A percentile compares a stretch with the other conserved stretches of the same genome.
These are phyloP conservation scores for Diaporthe vaccinii DNA, from an alignment of 2,329 filamentous ascomycete genomes.

Conservation along the genomic window DNA sequence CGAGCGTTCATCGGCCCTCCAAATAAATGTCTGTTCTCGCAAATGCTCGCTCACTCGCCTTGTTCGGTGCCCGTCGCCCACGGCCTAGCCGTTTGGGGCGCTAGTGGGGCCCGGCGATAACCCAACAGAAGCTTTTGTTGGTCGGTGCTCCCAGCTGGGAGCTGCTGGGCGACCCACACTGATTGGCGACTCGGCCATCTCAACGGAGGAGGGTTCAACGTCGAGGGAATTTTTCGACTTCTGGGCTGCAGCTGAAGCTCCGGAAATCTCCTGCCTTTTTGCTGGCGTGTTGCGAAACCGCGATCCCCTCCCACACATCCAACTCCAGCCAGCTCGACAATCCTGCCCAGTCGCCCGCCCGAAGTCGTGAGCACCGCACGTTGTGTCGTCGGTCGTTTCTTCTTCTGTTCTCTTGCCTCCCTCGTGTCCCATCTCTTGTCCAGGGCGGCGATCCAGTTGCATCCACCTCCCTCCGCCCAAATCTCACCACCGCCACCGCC, in stretches of 20 bases:
- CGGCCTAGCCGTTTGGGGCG: conserved; percentile 26
- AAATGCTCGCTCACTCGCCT: conserved; percentile 12
- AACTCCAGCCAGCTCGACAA: conserved; percentile 18
- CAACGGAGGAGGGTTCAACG: conserved; percentile 35
- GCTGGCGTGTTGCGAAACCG: conserved; percentile 33
- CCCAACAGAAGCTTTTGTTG: conserved; percentile 41
- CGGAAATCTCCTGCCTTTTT: conserved; percentile 34
- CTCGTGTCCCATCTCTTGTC: neutral
- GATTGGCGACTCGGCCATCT: conserved; percentile 37
- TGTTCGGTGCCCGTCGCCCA: conserved; percentile 39
- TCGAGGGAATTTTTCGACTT: conserved; percentile 34
- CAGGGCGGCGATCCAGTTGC: conserved; percentile 28
- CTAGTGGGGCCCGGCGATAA: conserved; percentile 30
- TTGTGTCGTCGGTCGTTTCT: conserved; percentile 17
- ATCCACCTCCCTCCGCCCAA: conserved; percentile 31
- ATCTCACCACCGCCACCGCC: conserved; percentile 31
- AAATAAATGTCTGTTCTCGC: conserved; percentile 4
- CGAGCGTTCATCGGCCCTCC: neutral
- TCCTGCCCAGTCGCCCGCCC: neutral
- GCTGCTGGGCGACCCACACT: conserved; percentile 33
- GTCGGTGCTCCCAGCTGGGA: conserved; percentile 32
- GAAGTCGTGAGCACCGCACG: conserved; percentile 13
- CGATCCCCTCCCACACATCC: conserved; percentile 10
- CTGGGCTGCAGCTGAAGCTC: conserved; percentile 29
- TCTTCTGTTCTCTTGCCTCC: neutral